phyloP scores from a whole-genome alignment of 768 basidiomycete genomes.

The Artomyces pyxidatus region DNA sequence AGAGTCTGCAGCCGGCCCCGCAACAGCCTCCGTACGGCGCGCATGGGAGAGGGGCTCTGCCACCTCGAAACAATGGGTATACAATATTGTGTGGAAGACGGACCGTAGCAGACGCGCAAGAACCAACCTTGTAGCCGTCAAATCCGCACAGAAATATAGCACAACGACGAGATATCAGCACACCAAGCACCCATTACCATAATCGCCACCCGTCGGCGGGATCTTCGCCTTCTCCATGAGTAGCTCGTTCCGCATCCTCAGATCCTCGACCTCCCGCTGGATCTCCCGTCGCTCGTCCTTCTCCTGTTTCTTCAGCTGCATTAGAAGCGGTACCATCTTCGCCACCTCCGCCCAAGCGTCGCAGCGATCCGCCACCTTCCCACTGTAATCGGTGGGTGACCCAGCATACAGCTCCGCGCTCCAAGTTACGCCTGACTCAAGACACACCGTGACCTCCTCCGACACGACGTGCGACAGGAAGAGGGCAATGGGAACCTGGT shows the following conservation, averaged over 20 bases:
- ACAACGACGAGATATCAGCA: slow-evolving; percentile 7
- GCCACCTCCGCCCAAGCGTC: slow-evolving; percentile 9
- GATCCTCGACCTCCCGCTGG: slow-evolving; percentile 15
- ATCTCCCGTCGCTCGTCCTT: slow-evolving; percentile 8
- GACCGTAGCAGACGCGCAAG: too few relatives aligned
- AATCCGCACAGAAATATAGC: too few relatives aligned
- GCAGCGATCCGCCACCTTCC: neutral
- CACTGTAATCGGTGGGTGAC: slow-evolving; percentile 1
- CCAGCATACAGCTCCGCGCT: neutral
- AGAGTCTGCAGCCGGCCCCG: too few relatives aligned
- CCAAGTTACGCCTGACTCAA: slow-evolving; percentile 11
- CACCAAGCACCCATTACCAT: slow-evolving; percentile 6
- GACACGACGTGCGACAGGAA: slow-evolving; percentile 14
- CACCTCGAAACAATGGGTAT: too few relatives aligned
- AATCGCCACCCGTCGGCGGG: neutral
- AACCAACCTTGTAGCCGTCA: too few relatives aligned
- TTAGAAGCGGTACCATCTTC: slow-evolving; percentile 11
- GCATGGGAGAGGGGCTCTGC: too few relatives aligned
- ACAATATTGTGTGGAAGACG: too few relatives aligned
- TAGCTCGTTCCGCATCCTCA: slow-evolving; percentile 16
- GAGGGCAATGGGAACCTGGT: slow-evolving; percentile 11
- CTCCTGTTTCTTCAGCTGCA: slow-evolving; percentile 13
- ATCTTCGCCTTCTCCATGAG: slow-evolving; percentile 6
- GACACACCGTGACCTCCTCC: slow-evolving; percentile 1
- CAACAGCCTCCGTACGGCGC: too few relatives aligned